Conservation (phyloP, 345 rosid species). For the Rubroshorea leprosula region DNA sequence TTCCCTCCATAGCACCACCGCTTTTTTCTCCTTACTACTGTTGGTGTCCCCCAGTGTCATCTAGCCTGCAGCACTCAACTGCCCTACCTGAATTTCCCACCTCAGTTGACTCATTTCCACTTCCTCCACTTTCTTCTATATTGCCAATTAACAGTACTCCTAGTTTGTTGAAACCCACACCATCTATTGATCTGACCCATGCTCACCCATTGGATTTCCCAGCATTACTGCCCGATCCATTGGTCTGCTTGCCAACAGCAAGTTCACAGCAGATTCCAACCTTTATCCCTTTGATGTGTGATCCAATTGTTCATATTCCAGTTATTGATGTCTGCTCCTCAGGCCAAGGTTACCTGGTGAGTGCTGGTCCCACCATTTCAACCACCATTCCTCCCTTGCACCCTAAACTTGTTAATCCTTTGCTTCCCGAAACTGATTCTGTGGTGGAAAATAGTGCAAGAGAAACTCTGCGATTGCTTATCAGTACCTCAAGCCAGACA, state of each 20-base stretch:
- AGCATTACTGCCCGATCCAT: constrained; percentile 51
- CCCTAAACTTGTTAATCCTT: constrained; percentile 41
- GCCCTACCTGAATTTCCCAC: constrained; percentile 35
- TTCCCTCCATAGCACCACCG: constrained; percentile 37
- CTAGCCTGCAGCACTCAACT: constrained; percentile 37
- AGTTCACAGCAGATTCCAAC: constrained; percentile 63
- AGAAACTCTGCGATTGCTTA: constrained; percentile 78
- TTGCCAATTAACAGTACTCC: constrained; percentile 47
- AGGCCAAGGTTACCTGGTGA: constrained; percentile 90
- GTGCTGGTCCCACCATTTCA: constrained; percentile 66
- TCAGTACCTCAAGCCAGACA: constrained; percentile 51
- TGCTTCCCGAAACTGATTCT: constrained; percentile 54
- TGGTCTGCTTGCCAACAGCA: constrained; percentile 47
- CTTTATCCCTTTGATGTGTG: constrained; percentile 83
- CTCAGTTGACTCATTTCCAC: constrained; percentile 41
- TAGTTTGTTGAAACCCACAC: constrained; percentile 40
- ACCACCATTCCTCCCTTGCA: constrained; percentile 61
- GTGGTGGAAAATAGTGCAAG: constrained; percentile 83
- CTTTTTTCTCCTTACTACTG: constrained; percentile 80
- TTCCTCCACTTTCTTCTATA: constrained; percentile 62
- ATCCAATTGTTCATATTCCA: constrained; percentile 88
- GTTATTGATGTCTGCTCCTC: constrained; percentile 87
- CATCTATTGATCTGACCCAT: constrained; percentile 50
- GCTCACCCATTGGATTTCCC: constrained; percentile 48
- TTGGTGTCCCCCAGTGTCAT: constrained; percentile 72